phyloP scores from a whole-genome alignment of 352 stramenopile species.

The Peronospora destructor region DNA sequence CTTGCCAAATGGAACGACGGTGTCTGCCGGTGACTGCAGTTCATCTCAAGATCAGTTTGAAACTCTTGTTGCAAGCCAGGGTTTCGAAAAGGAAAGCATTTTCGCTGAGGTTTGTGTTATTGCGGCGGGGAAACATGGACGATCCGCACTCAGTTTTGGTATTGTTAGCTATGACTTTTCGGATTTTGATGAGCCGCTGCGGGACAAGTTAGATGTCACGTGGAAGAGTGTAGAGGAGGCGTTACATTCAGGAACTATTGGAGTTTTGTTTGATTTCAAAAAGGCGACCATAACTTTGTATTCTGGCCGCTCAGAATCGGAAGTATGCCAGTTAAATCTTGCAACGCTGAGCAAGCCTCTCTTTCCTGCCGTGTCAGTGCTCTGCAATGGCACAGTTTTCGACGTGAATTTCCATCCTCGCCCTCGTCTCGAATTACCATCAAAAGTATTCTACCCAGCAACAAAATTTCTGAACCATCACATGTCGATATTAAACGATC shows the following conservation, averaged over 20 bases:
- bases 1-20: constrained; percentile 39
- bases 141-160: constrained; percentile 42
- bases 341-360: constrained; percentile 31
- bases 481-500: constrained; percentile 42
- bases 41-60: constrained; percentile 42
- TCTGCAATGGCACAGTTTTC: constrained; percentile 69
- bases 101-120: constrained; percentile 61
- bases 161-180: constrained; percentile 41
- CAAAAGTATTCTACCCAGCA: constrained; percentile 28
- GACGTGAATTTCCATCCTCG: constrained; percentile 63
- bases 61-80: constrained; percentile 47
- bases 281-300: constrained; percentile 51
- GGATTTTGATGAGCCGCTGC: constrained; percentile 16
- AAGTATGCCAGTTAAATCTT: constrained; percentile 31
- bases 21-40: constrained; percentile 51
- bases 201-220: constrained; percentile 32
- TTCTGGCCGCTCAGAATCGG: constrained; percentile 38
- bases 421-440: constrained; percentile 44
- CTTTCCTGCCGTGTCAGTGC: constrained; percentile 46
- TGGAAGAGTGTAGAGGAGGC: constrained; percentile 35
- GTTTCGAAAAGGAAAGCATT: constrained; percentile 42
- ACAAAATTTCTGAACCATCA: constrained; percentile 38
- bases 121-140: constrained; percentile 38
- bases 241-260: constrained; percentile 39
- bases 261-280: constrained; percentile 74